These are phyloP conservation scores for Suillus hirtellus DNA, from an alignment of 768 basidiomycete genomes.

Conservation along the genomic window DNA sequence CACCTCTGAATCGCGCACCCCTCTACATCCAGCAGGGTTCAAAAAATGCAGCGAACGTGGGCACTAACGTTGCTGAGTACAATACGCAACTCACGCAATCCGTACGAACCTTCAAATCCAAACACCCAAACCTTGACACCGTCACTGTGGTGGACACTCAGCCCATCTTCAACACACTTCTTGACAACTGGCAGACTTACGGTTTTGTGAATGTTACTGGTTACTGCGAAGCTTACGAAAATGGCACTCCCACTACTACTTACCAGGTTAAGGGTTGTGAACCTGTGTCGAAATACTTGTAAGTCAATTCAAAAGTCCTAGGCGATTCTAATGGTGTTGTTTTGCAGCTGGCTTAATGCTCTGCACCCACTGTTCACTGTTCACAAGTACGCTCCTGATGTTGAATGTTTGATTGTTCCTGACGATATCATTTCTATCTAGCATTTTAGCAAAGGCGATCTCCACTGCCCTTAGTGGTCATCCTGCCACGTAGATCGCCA, in stretches of 20 bases:
- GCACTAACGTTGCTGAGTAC: constrained; percentile 45
- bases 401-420: background rate
- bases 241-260: constrained; percentile 52
- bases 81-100: constrained; percentile 46
- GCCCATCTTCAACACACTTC: constrained; percentile 56
- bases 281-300: constrained; percentile 68
- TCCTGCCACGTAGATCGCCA: constrained; percentile 12
- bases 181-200: constrained; percentile 51
- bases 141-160: constrained; percentile 53
- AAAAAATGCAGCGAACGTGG: constrained; percentile 28
- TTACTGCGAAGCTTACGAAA: constrained; percentile 58
- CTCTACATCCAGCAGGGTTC: constrained; percentile 45
- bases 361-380: constrained; percentile 65
- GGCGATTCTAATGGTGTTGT: background rate
- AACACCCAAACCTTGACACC: constrained; percentile 44
- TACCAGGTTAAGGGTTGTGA: constrained; percentile 59
- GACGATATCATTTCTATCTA: constrained; percentile 22
- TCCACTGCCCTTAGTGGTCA: constrained; percentile 44
- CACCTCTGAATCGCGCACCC: constrained; percentile 58
- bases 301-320: constrained; percentile 26
- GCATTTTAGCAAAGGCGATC: constrained; percentile 53
- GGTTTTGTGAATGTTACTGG: constrained; percentile 62
- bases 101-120: constrained; percentile 40
- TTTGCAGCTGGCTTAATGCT: constrained; percentile 56
- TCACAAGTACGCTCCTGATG: constrained; percentile 47